Base-by-base conservation (phyloP, 306 rosid genomes). In the Prosopis cineraria region DNA sequence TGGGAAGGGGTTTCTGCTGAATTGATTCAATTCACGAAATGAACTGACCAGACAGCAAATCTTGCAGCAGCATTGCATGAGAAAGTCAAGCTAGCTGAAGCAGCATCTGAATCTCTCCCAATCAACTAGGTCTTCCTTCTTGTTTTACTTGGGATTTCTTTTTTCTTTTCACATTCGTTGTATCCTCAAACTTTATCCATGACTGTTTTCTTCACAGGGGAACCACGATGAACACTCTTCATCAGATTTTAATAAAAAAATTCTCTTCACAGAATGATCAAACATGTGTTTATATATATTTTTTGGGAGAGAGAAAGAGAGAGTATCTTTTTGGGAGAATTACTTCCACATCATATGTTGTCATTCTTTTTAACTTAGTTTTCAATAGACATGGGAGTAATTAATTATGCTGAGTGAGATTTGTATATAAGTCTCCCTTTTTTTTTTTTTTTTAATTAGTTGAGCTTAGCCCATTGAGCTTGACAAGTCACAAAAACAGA, bases 401-500 rank as follows among this genome's bases (percentile, higher is more conserved):
- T n/a, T n/a, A n/a, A n/a, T n/a, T n/a, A n/a, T n/a, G n/a, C n/a
- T n/a, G n/a, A n/a, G n/a, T n/a, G n/a, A n/a, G n/a, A n/a, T n/a
- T n/a, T n/a, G n/a, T n/a, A n/a, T n/a, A n/a, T n/a, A n/a, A n/a
- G n/a, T n/a, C n/a, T n/a, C n/a, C n/a, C n/a, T n/a, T n/a, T n/a
- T n/a, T n/a, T n/a, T n/a, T n/a, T n/a, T n/a, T n/a, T n/a, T 50
- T 50, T n/a, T 8, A 5, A 48, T 1, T 4, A 50, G 22, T 50
- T 50, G 25, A 50, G 58, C 25, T 50, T 20, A 50, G 7, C 3
- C 24, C 55, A 43, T 12, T 86, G 73, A 81, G 60, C 73, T 87
- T 85, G 69, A 85, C 52, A 87, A 82, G 76, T 75, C 93, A 11
- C 17, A 43, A 36, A 43, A 43, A 85, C 78, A 87, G 90, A 80